phyloP scores from a whole-genome alignment of 148 eudicot genomes.

The Rheum nobile region DNA sequence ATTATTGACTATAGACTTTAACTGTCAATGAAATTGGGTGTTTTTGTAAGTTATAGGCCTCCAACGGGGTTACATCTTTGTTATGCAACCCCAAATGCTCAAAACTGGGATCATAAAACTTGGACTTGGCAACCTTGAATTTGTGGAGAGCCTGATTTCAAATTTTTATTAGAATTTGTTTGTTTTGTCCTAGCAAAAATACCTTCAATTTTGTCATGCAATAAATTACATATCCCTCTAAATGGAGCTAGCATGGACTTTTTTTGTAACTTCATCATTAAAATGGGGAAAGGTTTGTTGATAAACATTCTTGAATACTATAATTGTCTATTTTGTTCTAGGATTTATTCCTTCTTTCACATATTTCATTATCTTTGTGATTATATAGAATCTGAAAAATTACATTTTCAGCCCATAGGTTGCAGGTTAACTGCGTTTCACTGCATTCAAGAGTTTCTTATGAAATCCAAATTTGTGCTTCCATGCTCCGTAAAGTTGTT shows the following conservation, averaged over 20 bases:
- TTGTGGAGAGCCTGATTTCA: neutral
- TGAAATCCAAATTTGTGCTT: conserved; percentile 24
- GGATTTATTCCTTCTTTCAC: neutral
- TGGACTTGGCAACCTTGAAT: neutral
- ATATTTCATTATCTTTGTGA: neutral
- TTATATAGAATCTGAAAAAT: neutral
- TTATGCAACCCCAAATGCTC: too few species aligned
- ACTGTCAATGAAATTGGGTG: neutral
- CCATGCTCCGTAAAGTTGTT: conserved; percentile 27
- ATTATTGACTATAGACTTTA: neutral
- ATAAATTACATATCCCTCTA: too few species aligned
- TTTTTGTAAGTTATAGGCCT: neutral
- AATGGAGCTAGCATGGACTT: neutral
- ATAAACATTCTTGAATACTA: too few species aligned
- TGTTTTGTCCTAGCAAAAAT: too few species aligned
- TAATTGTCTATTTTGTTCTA: too few species aligned
- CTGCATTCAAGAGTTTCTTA: conserved; percentile 15
- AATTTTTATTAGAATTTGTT: neutral
- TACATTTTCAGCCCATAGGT: conserved; percentile 29
- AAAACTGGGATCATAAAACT: neutral
- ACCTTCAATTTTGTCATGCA: too few species aligned
- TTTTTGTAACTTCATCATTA: neutral
- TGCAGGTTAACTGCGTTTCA: conserved; percentile 18
- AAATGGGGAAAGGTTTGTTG: neutral
- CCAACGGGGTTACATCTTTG: neutral